Conservation (phyloP, 2,329 filamentous ascomycete species). For the Fusarium papillatum region DNA sequence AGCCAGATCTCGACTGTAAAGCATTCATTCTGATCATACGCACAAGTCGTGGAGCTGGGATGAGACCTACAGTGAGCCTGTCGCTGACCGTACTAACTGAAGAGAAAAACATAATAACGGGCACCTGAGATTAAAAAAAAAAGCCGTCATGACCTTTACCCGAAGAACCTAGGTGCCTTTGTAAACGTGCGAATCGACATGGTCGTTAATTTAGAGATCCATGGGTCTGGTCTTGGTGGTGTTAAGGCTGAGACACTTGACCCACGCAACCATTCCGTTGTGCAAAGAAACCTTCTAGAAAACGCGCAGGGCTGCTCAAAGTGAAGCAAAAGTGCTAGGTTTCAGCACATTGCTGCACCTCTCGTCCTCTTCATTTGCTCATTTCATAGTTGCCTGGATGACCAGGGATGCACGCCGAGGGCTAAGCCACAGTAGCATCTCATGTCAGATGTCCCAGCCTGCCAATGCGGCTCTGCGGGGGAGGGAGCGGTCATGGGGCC, state of each 20-base stretch:
- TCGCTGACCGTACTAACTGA: background rate
- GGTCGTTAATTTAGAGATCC: background rate
- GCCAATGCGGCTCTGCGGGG: background rate
- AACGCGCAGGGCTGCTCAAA: background rate
- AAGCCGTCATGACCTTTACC: background rate
- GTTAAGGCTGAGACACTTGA: background rate
- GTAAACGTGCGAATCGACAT: background rate
- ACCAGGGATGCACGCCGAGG: background rate
- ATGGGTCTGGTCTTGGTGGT: background rate
- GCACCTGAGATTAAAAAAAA: too few relatives aligned
- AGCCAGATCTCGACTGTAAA: background rate
- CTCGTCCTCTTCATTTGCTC: background rate
- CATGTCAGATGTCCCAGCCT: background rate
- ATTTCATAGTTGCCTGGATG: background rate
- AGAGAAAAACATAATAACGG: background rate
- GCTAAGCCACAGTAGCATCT: background rate
- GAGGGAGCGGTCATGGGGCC: background rate
- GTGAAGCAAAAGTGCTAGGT: background rate
- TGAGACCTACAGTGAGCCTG: background rate
- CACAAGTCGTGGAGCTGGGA: background rate
- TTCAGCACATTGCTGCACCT: background rate
- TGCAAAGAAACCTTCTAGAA: background rate
- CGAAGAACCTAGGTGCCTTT: background rate
- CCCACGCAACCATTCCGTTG: background rate
- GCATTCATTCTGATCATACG: background rate